These are phyloP conservation scores for Waltergamsia citrina DNA, from an alignment of 2,329 filamentous ascomycete species.

Conservation along the genomic window DNA sequence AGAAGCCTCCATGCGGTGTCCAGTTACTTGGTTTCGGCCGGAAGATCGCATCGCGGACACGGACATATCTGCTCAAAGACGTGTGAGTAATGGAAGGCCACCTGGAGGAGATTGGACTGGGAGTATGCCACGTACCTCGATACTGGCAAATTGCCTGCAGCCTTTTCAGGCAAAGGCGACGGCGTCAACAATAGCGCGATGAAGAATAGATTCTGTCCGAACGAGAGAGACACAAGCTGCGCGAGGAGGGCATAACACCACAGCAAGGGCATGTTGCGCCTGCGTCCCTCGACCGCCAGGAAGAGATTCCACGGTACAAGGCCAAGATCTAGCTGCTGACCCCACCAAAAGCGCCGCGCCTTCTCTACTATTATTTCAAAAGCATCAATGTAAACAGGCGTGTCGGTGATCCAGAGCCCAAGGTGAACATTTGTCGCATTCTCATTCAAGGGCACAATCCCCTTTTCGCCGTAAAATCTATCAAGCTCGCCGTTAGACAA, in stretches of 20 bases:
- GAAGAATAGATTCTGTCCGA: slow-evolving; percentile 55
- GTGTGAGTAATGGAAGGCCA: slow-evolving; percentile 4
- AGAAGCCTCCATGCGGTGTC: slow-evolving; percentile 25
- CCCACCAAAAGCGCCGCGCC: slow-evolving; percentile 51
- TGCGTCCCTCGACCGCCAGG: slow-evolving; percentile 47
- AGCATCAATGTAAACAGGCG: slow-evolving; percentile 39
- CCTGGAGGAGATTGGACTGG: neutral
- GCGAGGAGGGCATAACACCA: slow-evolving; percentile 49
- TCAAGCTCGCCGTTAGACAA: neutral
- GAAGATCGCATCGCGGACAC: slow-evolving; percentile 18
- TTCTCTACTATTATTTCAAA: slow-evolving; percentile 45
- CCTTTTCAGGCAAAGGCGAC: slow-evolving; percentile 25
- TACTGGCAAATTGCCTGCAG: slow-evolving; percentile 9
- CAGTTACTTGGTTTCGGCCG: slow-evolving; percentile 33
- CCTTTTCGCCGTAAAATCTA: slow-evolving; percentile 19
- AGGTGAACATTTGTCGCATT: slow-evolving; percentile 23
- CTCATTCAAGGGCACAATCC: slow-evolving; percentile 22
- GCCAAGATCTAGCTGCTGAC: slow-evolving; percentile 47
- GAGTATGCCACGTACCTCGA: slow-evolving; percentile 14
- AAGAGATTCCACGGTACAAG: slow-evolving; percentile 46
- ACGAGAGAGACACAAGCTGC: slow-evolving; percentile 50
- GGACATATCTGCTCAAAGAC: slow-evolving; percentile 11
- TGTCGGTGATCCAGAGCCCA: slow-evolving; percentile 43
- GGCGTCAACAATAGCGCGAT: slow-evolving; percentile 47
- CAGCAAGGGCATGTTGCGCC: slow-evolving; percentile 43